Conservation (phyloP, 2,329 filamentous ascomycete species). For the Colletotrichum sansevieriae region DNA sequence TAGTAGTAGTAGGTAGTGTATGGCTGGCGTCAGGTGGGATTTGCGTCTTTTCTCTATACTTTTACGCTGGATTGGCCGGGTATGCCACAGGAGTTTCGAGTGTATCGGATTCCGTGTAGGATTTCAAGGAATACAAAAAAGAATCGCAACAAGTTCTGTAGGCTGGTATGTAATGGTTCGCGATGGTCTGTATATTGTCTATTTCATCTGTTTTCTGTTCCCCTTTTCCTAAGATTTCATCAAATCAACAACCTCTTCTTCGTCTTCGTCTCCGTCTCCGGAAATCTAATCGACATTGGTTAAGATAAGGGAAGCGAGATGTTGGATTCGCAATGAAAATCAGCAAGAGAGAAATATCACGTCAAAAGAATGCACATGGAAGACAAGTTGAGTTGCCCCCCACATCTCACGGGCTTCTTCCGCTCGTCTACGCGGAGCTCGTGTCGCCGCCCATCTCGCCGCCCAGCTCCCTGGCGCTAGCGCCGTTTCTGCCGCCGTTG, state of each 20-base stretch:
- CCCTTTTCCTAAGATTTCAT: not conserved
- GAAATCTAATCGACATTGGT: not conserved
- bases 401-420: not conserved
- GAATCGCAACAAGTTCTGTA: not conserved
- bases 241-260: not conserved
- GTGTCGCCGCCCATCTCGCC: constrained; percentile 76
- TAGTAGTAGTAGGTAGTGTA: constrained; percentile 29
- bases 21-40: constrained; percentile 13
- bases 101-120: constrained; percentile 25
- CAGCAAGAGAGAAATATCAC: not conserved
- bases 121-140: constrained; percentile 2
- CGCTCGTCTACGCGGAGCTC: constrained; percentile 21
- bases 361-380: not conserved
- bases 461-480: constrained; percentile 59
- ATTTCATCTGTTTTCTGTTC: not conserved
- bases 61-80: constrained; percentile 20
- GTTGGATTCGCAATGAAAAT: constrained; percentile 41
- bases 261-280: constrained; percentile 4
- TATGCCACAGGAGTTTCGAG: constrained; percentile 27
- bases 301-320: constrained; percentile 28
- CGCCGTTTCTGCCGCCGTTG: constrained; percentile 37
- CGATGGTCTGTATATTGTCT: constrained; percentile 6
- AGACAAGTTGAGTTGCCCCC: constrained; percentile 38
- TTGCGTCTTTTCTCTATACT: not conserved
- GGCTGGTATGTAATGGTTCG: not conserved